Conservation (phyloP, 2,329 filamentous ascomycete genomes). For the Fusarium sambucinum region DNA sequence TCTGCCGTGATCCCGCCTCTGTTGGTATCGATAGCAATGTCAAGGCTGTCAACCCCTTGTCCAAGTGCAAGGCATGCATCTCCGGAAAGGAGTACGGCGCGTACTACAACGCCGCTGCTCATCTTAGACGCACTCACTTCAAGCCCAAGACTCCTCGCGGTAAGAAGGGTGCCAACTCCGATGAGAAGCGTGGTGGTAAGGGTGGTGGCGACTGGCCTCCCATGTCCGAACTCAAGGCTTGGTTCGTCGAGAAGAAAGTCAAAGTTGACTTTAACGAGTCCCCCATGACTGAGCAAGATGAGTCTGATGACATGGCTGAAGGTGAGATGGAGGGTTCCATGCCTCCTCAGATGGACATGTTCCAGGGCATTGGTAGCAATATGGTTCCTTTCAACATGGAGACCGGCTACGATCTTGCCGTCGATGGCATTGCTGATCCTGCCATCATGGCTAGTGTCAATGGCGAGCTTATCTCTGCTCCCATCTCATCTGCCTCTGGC, state of each 20-base stretch:
- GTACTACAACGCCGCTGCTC: conserved; percentile 95
- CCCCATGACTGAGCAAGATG: conserved; percentile 50
- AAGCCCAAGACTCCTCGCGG: conserved; percentile 68
- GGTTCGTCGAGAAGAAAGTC: conserved; percentile 68
- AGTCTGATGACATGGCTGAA: conserved; percentile 47
- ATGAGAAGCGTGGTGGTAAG: conserved; percentile 66
- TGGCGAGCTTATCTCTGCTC: conserved; percentile 39
- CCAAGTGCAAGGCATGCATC: conserved; percentile 85
- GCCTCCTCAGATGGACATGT: conserved; percentile 39
- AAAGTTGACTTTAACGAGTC: conserved; percentile 56
- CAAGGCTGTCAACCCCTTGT: conserved; percentile 72
- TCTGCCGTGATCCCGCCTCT: conserved; percentile 66
- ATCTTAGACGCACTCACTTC: conserved; percentile 90
- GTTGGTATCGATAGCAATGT: conserved; percentile 57
- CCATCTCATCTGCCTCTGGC: conserved; percentile 46
- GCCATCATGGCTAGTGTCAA: conserved; percentile 37
- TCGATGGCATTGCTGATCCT: conserved; percentile 37
- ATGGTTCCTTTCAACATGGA: conserved; percentile 42
- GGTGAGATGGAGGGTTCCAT: conserved; percentile 37
- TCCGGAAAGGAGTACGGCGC: conserved; percentile 84
- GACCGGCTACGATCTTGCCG: conserved; percentile 40
- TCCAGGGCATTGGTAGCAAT: conserved; percentile 42
- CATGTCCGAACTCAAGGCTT: conserved; percentile 57
- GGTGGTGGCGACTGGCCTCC: conserved; percentile 48
- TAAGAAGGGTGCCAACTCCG: conserved; percentile 55